A percentile compares a stretch with the other conserved stretches of the same genome.
Evolutionary conservation across 192 early-diverging fungal species (phyloP).

Genomic region (Entomortierella parvispora): DNA sequence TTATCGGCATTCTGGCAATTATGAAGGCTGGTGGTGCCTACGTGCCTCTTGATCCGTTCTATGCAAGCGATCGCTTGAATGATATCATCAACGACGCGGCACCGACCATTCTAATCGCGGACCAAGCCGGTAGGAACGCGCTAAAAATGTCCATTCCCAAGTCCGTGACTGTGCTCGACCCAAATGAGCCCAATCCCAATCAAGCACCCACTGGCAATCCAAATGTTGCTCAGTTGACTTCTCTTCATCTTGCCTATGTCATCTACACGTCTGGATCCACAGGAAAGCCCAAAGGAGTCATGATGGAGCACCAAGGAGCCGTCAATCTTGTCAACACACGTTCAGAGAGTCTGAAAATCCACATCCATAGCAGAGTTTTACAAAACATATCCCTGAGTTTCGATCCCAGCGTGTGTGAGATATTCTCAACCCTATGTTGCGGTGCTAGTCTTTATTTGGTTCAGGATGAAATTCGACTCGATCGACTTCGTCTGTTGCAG

Average conservation of each 20-base stretch:
- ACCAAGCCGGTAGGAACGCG: background rate
- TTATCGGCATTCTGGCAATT: too few species aligned
- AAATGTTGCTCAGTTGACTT: background rate
- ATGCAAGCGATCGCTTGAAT: slow-evolving; percentile 24
- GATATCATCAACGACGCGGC: slow-evolving; percentile 30
- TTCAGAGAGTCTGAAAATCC: too few species aligned
- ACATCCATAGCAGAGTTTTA: too few species aligned
- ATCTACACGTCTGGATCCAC: slow-evolving; percentile 48
- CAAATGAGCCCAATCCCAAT: slow-evolving; percentile 6
- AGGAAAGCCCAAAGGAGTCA: slow-evolving; percentile 42
- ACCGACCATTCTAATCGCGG: slow-evolving; percentile 1
- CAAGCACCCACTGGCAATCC: too few species aligned
- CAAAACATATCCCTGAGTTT: too few species aligned
- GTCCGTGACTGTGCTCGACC: too few species aligned
- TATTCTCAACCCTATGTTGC: background rate
- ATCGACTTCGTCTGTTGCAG: too few species aligned
- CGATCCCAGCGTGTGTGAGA: too few species aligned
- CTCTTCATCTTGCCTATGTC: too few species aligned
- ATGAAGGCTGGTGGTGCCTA: too few species aligned
- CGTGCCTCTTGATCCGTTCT: too few species aligned
- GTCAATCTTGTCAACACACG: too few species aligned
- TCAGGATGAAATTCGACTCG: background rate
- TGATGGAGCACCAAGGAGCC: slow-evolving; percentile 10
- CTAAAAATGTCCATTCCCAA: slow-evolving; percentile 7
- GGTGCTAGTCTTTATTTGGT: slow-evolving; percentile 16